These are phyloP conservation scores for Tetrapisispora phaffii DNA, from an alignment of 805 yeast genomes.

Conservation along the genomic window DNA sequence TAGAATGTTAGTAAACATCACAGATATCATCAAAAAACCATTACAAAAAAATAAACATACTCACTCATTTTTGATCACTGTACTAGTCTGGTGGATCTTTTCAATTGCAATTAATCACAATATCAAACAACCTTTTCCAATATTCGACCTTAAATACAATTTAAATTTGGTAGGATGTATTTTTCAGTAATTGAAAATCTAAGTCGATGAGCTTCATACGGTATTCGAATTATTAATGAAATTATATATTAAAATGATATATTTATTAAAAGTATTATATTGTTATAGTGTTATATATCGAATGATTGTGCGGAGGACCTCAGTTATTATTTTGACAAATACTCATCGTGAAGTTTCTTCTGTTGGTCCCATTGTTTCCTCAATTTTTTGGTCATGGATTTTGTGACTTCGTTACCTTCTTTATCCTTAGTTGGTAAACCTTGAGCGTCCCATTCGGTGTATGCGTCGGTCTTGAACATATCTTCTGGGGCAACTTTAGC, in stretches of 20 bases:
- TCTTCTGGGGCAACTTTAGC: slow-evolving; percentile 62
- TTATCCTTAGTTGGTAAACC: slow-evolving; percentile 75
- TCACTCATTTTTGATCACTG: neutral
- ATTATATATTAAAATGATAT: too few species aligned
- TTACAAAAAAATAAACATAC: neutral
- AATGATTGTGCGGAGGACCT: neutral
- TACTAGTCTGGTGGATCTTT: neutral
- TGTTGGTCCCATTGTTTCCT: slow-evolving; percentile 70
- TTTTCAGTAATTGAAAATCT: too few species aligned
- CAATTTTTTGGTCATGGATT: slow-evolving; percentile 78
- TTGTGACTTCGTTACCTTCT: slow-evolving; percentile 75
- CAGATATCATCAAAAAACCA: neutral
- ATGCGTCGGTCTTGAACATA: slow-evolving; percentile 57
- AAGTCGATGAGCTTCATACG: too few species aligned
- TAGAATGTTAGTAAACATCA: neutral
- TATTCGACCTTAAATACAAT: too few species aligned
- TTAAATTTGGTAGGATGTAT: too few species aligned
- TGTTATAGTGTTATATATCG: neutral
- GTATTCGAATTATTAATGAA: too few species aligned
- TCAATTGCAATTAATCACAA: neutral
- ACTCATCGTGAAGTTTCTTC: slow-evolving; percentile 70
- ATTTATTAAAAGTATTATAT: neutral
- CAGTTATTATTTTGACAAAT: slow-evolving; percentile 17
- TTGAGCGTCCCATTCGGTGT: slow-evolving; percentile 69
- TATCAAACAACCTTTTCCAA: too few species aligned